A percentile compares a stretch with the other conserved stretches of the same genome.
Conservation (phyloP, 495 filamentous ascomycete genomes). For the Neurospora sp. region DNA sequence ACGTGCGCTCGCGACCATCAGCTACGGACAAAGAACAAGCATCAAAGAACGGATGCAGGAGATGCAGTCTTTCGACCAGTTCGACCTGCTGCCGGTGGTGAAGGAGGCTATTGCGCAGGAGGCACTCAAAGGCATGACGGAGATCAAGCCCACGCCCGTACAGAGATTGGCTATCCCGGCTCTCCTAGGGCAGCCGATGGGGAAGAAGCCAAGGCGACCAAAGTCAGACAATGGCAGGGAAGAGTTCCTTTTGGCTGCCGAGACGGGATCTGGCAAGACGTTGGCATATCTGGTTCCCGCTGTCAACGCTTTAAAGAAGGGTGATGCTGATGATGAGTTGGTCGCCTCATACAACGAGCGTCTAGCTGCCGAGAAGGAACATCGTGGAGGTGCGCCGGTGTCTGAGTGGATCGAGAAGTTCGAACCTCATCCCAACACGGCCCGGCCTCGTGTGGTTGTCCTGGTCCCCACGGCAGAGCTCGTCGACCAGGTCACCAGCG, state of each 20-base stretch:
- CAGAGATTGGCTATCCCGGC: conserved; percentile 81
- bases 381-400: conserved; percentile 41
- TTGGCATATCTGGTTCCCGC: conserved; percentile 79
- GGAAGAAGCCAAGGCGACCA: background rate
- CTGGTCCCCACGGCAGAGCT: conserved; percentile 91
- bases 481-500: conserved; percentile 71
- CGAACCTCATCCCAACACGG: conserved; percentile 59
- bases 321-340: conserved; percentile 54
- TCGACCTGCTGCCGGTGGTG: conserved; percentile 63
- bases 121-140: conserved; percentile 59
- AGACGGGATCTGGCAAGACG: conserved; percentile 96
- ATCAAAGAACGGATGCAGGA: conserved; percentile 61
- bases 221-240: conserved; percentile 33
- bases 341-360: conserved; percentile 42
- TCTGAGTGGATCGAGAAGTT: conserved; percentile 36
- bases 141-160: conserved; percentile 72
- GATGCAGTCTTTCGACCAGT: conserved; percentile 68
- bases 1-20: conserved; percentile 57
- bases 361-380: conserved; percentile 32
- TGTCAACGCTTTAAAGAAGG: conserved; percentile 71
- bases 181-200: conserved; percentile 41
- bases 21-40: conserved; percentile 57
- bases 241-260: conserved; percentile 82
- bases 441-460: conserved; percentile 72
- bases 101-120: conserved; percentile 60